A percentile compares a stretch with the other conserved stretches of the same genome.
Evolutionary conservation across 1,139 yeast species (phyloP).

Genomic region (Geotrichum australiense): DNA sequence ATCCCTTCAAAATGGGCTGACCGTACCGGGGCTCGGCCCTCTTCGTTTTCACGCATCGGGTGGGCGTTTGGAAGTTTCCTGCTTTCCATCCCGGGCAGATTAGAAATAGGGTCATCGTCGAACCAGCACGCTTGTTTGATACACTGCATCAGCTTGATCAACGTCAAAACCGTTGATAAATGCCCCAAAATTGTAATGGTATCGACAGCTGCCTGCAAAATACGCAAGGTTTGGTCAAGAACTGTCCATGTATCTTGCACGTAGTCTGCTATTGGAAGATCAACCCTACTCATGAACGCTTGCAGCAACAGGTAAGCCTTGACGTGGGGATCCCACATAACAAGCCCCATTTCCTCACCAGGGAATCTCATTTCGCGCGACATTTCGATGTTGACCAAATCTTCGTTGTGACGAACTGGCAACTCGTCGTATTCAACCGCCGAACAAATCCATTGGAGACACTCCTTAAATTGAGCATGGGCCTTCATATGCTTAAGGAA

Average conservation of each 20-base stretch:
- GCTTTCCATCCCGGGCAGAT: conserved; percentile 60
- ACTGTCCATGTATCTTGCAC: conserved; percentile 91
- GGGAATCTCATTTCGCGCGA: conserved; percentile 74
- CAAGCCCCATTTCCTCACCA: conserved; percentile 45
- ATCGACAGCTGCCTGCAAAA: conserved; percentile 86
- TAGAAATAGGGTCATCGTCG: conserved; percentile 62
- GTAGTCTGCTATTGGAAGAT: conserved; percentile 91
- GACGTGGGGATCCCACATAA: conserved; percentile 94
- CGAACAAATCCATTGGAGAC: conserved; percentile 63
- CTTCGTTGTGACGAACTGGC: conserved; percentile 95
- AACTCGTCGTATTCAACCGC: conserved; percentile 89
- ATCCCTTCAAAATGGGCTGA: conserved; percentile 11
- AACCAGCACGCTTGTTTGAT: conserved; percentile 86
- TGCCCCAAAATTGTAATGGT: conserved; percentile 82
- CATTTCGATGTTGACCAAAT: conserved; percentile 82
- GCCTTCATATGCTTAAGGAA: conserved; percentile 48
- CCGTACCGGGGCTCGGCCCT: conserved; percentile 24
- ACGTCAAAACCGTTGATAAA: conserved; percentile 49
- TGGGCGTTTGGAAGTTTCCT: conserved; percentile 29
- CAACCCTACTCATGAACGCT: conserved; percentile 77
- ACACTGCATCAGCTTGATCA: conserved; percentile 73
- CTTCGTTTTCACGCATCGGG: conserved; percentile 23
- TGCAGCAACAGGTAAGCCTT: conserved; percentile 80
- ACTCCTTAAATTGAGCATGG: conserved; percentile 55
- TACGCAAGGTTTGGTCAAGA: conserved; percentile 88